phyloP scores from a whole-genome alignment of 2,329 filamentous ascomycete genomes.

The Alternaria metachromatica region DNA sequence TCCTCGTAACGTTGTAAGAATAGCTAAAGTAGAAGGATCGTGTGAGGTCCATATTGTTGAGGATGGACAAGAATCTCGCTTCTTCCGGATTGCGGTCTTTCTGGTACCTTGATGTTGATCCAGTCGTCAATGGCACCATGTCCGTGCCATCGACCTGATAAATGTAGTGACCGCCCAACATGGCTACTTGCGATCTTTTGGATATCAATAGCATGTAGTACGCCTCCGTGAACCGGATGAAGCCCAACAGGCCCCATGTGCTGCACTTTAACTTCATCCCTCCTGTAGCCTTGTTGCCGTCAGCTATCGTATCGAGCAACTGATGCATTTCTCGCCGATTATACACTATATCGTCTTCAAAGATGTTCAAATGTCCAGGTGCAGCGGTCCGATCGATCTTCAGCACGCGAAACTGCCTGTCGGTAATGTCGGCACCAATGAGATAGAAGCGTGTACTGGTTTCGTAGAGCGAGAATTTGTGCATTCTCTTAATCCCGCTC shows the following conservation, averaged over 20 bases:
- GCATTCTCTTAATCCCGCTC: slow-evolving; percentile 67
- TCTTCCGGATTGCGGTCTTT: slow-evolving; percentile 89
- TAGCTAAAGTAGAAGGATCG: slow-evolving; percentile 98
- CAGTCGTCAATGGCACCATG: slow-evolving; percentile 82
- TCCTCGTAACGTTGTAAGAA: slow-evolving; percentile 93
- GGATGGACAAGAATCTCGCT: slow-evolving; percentile 82
- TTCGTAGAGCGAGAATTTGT: slow-evolving; percentile 97
- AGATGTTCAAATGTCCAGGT: slow-evolving; percentile 78
- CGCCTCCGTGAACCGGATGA: slow-evolving; percentile 92
- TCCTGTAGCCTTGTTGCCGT: slow-evolving; percentile 89
- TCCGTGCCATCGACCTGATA: slow-evolving; percentile 96
- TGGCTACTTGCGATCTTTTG: slow-evolving; percentile 93
- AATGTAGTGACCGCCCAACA: slow-evolving; percentile 94
- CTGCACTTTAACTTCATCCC: slow-evolving; percentile 89
- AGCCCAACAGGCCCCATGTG: slow-evolving; percentile 92
- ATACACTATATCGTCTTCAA: slow-evolving; percentile 95
- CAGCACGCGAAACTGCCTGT: slow-evolving; percentile 85
- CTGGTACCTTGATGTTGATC: slow-evolving; percentile 70
- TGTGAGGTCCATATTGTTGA: slow-evolving; percentile 89
- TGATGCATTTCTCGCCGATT: slow-evolving; percentile 90
- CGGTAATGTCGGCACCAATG: slow-evolving; percentile 88
- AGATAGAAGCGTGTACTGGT: slow-evolving; percentile 93
- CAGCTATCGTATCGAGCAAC: slow-evolving; percentile 90
- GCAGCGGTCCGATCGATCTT: slow-evolving; percentile 93
- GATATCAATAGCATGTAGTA: slow-evolving; percentile 98